Evolutionary conservation across 1,284 basidiomycete genomes (phyloP), one percentile per base, ranked within the genome.

Genomic region (Spongispora temasekensis): DNA sequence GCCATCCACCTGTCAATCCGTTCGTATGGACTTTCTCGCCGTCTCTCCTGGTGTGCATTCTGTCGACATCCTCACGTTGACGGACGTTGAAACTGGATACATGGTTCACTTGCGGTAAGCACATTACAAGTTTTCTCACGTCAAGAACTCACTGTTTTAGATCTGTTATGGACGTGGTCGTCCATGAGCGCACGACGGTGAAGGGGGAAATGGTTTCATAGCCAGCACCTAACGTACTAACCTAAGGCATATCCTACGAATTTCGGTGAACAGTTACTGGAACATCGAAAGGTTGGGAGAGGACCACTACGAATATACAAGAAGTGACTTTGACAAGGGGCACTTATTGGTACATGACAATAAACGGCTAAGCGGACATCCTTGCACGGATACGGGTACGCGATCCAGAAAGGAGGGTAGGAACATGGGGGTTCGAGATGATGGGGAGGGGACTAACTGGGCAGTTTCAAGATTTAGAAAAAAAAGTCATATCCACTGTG

Each of bases 1-100:
- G 17, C 91, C 93, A 3, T 87, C 86, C 10, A 88, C 92, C 2
- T 93, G 91, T 69, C 91, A 95, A 68, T 90, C 90, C 23, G 89
- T 95, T n/a, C 81, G 92, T 35, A 91, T 95, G 84, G 83, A 90
- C 57, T 95, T 95, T 70, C 74, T 95, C 56, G 92, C 94, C 2
- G 76, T 96, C 46, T 81, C 85, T 7, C 87, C 91, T 19, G 94
- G 94, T 3, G 86, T 94, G 4, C 92, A 95, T 69, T 80, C 85
- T 4, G 83, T 95, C 58, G 89, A 93, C 62, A 81, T 83, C 10
- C 74, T 95, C 58, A 85, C 87, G 1, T 74, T 96, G 44, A 89
- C 86, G 0, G 93, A 94, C 64, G 76, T 89, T 2, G 91, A 91
- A 67, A 84, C 85, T 13, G 87, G 86, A 0, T 87, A 86, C 69